Percentiles rank a stretch among this genome's conserved stretches.
These are phyloP conservation scores for Murraya paniculata DNA, from an alignment of 345 rosid species.

Conservation along the genomic window DNA sequence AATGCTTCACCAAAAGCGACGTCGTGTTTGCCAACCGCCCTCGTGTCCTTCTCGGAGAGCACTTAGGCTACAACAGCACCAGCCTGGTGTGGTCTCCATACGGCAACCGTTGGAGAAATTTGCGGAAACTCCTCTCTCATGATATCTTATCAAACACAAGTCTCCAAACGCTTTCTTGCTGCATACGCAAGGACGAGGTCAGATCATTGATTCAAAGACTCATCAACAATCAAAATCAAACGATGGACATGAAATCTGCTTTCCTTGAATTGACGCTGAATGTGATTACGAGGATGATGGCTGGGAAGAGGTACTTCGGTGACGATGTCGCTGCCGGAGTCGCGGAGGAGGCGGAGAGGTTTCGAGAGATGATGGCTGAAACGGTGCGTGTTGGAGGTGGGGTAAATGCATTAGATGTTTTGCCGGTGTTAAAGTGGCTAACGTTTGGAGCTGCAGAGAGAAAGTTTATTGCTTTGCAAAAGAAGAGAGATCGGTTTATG, in stretches of 20 bases:
- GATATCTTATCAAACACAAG: slow-evolving; percentile 29
- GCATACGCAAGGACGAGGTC: slow-evolving; percentile 27
- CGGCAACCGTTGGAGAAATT: slow-evolving; percentile 34
- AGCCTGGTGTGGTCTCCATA: slow-evolving; percentile 27
- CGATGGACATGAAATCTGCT: slow-evolving; percentile 18
- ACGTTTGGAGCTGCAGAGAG: slow-evolving; percentile 10
- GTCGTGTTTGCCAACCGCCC: slow-evolving; percentile 34
- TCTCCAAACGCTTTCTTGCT: slow-evolving; percentile 12
- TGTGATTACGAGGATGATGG: slow-evolving; percentile 33
- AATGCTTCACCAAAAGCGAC: slow-evolving; percentile 33
- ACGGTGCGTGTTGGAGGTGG: slow-evolving; percentile 13
- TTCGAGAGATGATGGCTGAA: slow-evolving; percentile 19
- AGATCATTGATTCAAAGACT: slow-evolving; percentile 14
- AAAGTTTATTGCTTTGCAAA: slow-evolving; percentile 12
- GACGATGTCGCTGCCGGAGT: background rate
- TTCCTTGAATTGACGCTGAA: slow-evolving; percentile 28
- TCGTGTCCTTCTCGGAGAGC: slow-evolving; percentile 18
- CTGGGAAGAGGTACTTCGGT: slow-evolving; percentile 30
- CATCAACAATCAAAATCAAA: background rate
- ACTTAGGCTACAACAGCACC: slow-evolving; percentile 24
- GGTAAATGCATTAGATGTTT: slow-evolving; percentile 12
- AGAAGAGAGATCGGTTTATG: slow-evolving; percentile 28
- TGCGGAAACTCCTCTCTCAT: slow-evolving; percentile 18
- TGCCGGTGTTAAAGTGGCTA: slow-evolving; percentile 22
- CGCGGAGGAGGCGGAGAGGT: slow-evolving; percentile 19